Evolutionary conservation across 148 eudicot species (phyloP), one percentile per base, ranked within the genome.

Genomic region (Rhododendron vialii): DNA sequence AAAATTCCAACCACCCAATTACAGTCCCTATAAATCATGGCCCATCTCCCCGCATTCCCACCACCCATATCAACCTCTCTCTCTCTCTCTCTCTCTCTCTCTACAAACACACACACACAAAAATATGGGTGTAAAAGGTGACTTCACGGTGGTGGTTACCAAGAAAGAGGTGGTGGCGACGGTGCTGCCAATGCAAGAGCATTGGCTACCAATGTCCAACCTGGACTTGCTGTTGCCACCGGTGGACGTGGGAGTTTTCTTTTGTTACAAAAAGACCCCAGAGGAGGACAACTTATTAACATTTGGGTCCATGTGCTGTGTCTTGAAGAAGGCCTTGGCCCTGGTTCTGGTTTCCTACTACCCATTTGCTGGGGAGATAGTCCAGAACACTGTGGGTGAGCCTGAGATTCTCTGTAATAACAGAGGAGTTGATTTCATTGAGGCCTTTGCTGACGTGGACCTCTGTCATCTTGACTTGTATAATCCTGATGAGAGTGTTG

Each of bases 401-500:
- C 95, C 95, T 11, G 95, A 93, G 90, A 81, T 95, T 48, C 90
- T 92, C 5, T 94, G 98, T 87, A 94, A 93, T 88, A 95, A 94
- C 87, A 87, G 89, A 9, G 97, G 98, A 0, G 96, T 94, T 5
- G 95, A 91, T 86, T 94, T 95, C 30, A 35, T 89, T 35, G 92
- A 91, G 55, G 97, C 97, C 0, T 45, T 20, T 81, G 94, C 94
- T 6, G 93, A 93, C 51, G 83, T 89, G 5, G 87, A 89, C 48
- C 87, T 93, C 0, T 55, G 71, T 67, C 89, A 94, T 24, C 87
- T 95, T 48, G 48, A 92, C 71, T 86, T 95, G 41, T 85, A 92
- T 83, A 78, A 92, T 53, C 96, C 94, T 1, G 89, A 91, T 79
- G 86, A 87, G 2, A 87, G 91, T 41, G 85, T 94, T 51, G 93